These are phyloP conservation scores for Xylaria sp. DNA, from an alignment of 2,329 filamentous ascomycete genomes.

Conservation along the genomic window DNA sequence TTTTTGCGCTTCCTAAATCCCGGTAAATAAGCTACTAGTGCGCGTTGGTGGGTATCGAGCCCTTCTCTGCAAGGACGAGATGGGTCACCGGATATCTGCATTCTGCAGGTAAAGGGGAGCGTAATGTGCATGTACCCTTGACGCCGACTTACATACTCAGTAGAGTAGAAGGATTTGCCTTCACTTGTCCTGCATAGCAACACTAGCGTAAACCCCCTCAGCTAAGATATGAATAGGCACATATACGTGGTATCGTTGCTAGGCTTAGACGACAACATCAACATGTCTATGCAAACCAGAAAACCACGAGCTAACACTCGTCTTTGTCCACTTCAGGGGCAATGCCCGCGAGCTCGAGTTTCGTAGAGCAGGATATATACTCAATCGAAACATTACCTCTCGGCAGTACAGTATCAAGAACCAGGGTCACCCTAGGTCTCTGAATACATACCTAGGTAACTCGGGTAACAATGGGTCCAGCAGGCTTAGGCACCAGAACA, in stretches of 20 bases:
- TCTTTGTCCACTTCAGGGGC: neutral
- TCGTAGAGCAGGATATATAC: neutral
- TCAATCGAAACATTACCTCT: slow-evolving; percentile 15
- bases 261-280: neutral
- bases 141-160: neutral
- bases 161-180: neutral
- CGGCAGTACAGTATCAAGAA: neutral
- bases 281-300: neutral
- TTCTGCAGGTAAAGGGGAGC: slow-evolving; percentile 5
- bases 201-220: neutral
- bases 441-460: neutral
- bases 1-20: slow-evolving; percentile 1
- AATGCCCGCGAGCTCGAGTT: neutral
- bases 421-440: neutral
- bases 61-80: neutral
- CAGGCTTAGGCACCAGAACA: neutral
- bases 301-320: neutral
- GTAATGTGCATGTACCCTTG: slow-evolving; percentile 4
- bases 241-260: neutral
- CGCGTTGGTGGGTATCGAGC: slow-evolving; percentile 7
- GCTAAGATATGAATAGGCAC: neutral
- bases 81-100: slow-evolving; percentile 12
- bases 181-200: neutral
- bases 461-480: slow-evolving; percentile 5
- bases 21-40: slow-evolving; percentile 2